A percentile compares a stretch with the other conserved stretches of the same genome.
These are phyloP conservation scores for Pulicaria dysenterica DNA, from an alignment of 129 eudicot genomes.

Conservation along the genomic window DNA sequence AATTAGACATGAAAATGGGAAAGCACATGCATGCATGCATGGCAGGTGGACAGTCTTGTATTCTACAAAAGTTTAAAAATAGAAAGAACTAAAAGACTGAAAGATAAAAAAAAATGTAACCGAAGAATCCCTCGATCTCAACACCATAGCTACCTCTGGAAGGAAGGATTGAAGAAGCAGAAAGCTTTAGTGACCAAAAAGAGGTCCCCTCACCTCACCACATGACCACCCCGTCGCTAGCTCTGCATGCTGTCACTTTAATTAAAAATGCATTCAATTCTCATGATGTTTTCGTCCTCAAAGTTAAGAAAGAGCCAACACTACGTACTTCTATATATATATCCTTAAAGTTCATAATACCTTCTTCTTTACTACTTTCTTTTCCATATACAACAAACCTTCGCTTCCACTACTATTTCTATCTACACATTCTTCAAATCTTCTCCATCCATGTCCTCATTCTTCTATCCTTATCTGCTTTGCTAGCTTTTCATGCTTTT, in stretches of 20 bases:
- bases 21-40: slow-evolving; percentile 40
- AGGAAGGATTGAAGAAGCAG: slow-evolving; percentile 5
- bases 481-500: slow-evolving; percentile 25
- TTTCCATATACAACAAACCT: slow-evolving; percentile 44
- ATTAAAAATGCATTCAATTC: slow-evolving; percentile 29
- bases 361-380: slow-evolving; percentile 38
- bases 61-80: slow-evolving; percentile 69
- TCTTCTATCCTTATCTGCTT: slow-evolving; percentile 40
- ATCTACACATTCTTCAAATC: slow-evolving; percentile 32
- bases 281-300: slow-evolving; percentile 41
- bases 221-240: too few species aligned
- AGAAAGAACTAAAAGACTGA: slow-evolving; percentile 30
- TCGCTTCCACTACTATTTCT: slow-evolving; percentile 37
- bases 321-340: not conserved
- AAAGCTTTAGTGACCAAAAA: slow-evolving; percentile 20
- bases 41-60: slow-evolving; percentile 73
- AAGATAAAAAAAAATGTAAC: not conserved
- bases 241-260: slow-evolving; percentile 21
- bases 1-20: not conserved
- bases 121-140: slow-evolving; percentile 39
- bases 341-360: slow-evolving; percentile 30
- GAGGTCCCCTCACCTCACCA: slow-evolving; percentile 41
- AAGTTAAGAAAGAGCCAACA: slow-evolving; percentile 14
- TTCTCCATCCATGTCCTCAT: slow-evolving; percentile 12
- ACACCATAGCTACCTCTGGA: not conserved